Conservation (phyloP, 225 moss, liverwort and hornwort species). For the Anthoceros angustus region DNA sequence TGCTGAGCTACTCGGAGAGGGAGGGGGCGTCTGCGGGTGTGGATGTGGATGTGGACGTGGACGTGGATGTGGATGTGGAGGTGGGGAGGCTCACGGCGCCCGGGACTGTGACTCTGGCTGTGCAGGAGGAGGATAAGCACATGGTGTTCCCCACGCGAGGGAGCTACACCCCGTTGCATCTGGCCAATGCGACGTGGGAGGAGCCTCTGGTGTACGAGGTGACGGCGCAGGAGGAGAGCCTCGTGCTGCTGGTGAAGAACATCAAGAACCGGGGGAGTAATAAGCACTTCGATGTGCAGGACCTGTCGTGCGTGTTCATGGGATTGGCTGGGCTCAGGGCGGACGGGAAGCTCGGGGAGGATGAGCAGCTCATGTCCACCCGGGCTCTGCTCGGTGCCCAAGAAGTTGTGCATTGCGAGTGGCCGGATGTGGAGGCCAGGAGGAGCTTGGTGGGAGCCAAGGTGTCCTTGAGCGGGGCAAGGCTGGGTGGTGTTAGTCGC, state of each 20-base stretch:
- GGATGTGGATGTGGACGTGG: no score
- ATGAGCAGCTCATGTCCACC: slow-evolving; percentile 14
- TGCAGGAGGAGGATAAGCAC: not conserved
- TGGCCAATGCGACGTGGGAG: slow-evolving; percentile 21
- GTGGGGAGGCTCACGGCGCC: not conserved
- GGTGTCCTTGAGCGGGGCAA: slow-evolving; percentile 23
- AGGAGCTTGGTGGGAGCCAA: slow-evolving; percentile 13
- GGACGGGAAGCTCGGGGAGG: slow-evolving; percentile 23
- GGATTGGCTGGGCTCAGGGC: not conserved
- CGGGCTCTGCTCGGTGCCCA: slow-evolving; percentile 21
- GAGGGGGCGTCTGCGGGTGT: not conserved
- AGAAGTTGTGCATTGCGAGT: slow-evolving; percentile 37
- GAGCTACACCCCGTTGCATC: slow-evolving; percentile 10
- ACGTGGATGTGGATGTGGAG: not conserved
- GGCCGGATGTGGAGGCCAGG: slow-evolving; percentile 15
- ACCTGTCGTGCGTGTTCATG: slow-evolving; percentile 8
- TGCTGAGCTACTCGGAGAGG: not conserved
- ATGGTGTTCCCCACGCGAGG: not conserved
- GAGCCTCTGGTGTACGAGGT: slow-evolving; percentile 28
- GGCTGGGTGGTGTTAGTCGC: slow-evolving; percentile 17
- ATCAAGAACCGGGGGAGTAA: slow-evolving; percentile 14
- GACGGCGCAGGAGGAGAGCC: slow-evolving; percentile 15
- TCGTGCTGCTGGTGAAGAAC: slow-evolving; percentile 34
- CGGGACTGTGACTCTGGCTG: not conserved
- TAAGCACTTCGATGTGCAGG: slow-evolving; percentile 15